These are phyloP conservation scores for Rubia balearica DNA, from an alignment of 305 asterid species.

Conservation along the genomic window DNA sequence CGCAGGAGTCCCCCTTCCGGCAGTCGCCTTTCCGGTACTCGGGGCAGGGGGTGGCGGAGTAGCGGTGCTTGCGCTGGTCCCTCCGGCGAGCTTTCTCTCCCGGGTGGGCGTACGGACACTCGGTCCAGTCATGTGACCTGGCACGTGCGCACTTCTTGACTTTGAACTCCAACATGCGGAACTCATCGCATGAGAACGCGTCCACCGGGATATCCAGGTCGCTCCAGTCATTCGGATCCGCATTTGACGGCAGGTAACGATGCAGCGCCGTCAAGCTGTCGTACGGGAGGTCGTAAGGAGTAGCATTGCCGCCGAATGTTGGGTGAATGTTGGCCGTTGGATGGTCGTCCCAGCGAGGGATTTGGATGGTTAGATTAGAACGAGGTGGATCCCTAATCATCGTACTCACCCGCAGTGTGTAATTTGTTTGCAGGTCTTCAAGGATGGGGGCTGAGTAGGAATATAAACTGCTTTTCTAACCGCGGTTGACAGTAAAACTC, in stretches of 20 bases:
- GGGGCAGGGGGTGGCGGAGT: conserved; percentile 75
- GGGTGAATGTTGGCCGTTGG: conserved; percentile 43
- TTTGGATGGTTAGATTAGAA: conserved; percentile 51
- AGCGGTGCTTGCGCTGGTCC: conserved; percentile 61
- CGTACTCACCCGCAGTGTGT: conserved; percentile 24
- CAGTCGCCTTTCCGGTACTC: conserved; percentile 70
- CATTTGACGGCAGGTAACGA: conserved; percentile 66
- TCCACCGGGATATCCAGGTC: conserved; percentile 68
- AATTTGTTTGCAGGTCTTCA: conserved; percentile 17
- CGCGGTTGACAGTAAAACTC: conserved; percentile 23
- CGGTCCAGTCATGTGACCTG: conserved; percentile 93
- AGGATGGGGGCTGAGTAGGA: conserved; percentile 10
- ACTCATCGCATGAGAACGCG: conserved; percentile 74
- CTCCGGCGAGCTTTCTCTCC: conserved; percentile 92
- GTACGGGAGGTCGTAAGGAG: conserved; percentile 24
- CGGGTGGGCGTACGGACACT: conserved; percentile 85
- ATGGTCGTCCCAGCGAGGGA: conserved; percentile 60
- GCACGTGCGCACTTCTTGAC: conserved; percentile 71
- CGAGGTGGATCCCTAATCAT: conserved; percentile 45
- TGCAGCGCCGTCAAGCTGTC: conserved; percentile 57
- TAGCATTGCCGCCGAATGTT: conserved; percentile 24
- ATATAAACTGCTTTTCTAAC: conserved; percentile 45
- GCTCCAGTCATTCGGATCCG: conserved; percentile 21
- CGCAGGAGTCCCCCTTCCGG: conserved; percentile 67
- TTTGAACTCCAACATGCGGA: conserved; percentile 85